Evolutionary conservation across 2,329 filamentous ascomycete species (phyloP), one percentile per base, ranked within the genome.

Genomic region (Acrocalymma vagum): DNA sequence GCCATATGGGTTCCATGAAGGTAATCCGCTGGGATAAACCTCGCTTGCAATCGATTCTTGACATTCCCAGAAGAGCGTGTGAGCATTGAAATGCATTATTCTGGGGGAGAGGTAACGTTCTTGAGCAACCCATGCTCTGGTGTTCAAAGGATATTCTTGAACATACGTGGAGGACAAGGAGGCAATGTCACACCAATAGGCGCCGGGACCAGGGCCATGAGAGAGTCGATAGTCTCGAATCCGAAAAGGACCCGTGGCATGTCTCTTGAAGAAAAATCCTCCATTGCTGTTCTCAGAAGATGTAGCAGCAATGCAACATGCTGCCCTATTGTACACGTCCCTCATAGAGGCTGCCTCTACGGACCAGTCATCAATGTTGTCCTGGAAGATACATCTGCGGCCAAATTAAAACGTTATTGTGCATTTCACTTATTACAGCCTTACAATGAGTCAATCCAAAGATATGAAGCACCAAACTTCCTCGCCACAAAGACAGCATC

Each of bases 381-480:
- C 43, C 30, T 46, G 43, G 14, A 32, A 29, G 70, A 41, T 41
- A 18, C 38, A 41, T 9, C 36, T 39, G n/a, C n/a, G n/a, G n/a
- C n/a, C n/a, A n/a, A n/a, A n/a, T n/a, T n/a, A n/a, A n/a, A n/a
- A n/a, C n/a, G n/a, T n/a, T n/a, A n/a, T n/a, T n/a, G n/a, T n/a
- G n/a, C n/a, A n/a, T n/a, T n/a, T n/a, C n/a, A n/a, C n/a, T n/a
- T n/a, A n/a, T n/a, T n/a, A n/a, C n/a, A n/a, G 14, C 22, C 26
- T 37, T 29, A 29, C 34, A 62, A 33, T 7, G 53, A 50, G 37
- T 60, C 57, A 20, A 60, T 59, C 57, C 58, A 61, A 3, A 61
- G 32, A 29, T 58, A 57, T 21, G 38, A 42, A 11, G 57, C 15
- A 6, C 45, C 47, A 14, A 62, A 34, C 29, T 40, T 53, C 3